Evolutionary conservation across 176 grass and related monocot species (phyloP).

Genomic region (Paspalum vaginatum): DNA sequence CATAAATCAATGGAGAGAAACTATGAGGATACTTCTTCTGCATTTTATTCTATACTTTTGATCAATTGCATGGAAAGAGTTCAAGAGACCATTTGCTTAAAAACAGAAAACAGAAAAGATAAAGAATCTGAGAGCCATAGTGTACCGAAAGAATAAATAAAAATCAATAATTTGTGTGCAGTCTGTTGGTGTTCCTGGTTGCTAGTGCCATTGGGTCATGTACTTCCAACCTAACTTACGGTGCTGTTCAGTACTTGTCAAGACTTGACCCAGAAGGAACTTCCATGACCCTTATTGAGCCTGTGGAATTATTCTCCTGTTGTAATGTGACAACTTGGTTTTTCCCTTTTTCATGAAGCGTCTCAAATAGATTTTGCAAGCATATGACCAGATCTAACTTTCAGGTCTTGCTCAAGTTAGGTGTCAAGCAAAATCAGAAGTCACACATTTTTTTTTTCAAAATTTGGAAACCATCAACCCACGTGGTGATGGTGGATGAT

Average conservation of each 20-base stretch:
- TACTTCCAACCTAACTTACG: constrained; percentile 34
- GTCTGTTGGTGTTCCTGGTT: background rate
- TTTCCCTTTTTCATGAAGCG: background rate
- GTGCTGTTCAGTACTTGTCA: constrained; percentile 8
- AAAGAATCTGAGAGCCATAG: background rate
- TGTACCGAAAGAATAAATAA: background rate
- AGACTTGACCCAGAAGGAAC: constrained; percentile 26
- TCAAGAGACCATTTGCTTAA: background rate
- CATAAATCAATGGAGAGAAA: background rate
- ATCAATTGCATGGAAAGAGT: background rate
- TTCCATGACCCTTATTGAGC: constrained; percentile 24
- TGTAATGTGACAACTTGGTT: constrained; percentile 3
- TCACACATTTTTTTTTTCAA: constrained; percentile 25
- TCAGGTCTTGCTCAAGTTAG: constrained; percentile 2
- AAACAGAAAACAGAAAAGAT: background rate
- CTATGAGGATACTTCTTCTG: background rate
- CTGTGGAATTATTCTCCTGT: constrained; percentile 24
- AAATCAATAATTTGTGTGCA: background rate
- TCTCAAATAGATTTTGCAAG: constrained; percentile 12
- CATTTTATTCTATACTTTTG: background rate
- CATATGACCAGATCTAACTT: constrained; percentile 22
- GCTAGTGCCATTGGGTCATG: constrained; percentile 6
- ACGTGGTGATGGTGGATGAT: constrained; percentile 21
- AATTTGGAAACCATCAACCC: constrained; percentile 32
- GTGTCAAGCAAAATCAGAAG: constrained; percentile 7